Percentiles rank a stretch among this genome's conserved stretches.
phyloP scores from a whole-genome alignment of 2,329 filamentous ascomycete genomes.

The Epichloe brachyelytri region DNA sequence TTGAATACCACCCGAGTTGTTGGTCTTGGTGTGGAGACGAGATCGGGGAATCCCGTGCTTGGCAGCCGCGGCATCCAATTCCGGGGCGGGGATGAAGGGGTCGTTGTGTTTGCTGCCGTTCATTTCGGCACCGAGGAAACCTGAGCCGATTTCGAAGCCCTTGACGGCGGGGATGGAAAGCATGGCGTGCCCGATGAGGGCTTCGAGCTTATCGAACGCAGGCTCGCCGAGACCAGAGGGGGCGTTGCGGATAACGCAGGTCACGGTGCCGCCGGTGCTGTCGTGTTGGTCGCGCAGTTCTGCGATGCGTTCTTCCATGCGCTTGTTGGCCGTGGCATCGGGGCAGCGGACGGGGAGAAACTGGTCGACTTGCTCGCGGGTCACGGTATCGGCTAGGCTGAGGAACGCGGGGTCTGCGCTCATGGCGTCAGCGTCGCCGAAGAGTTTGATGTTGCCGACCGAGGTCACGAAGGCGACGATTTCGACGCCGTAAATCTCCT shows the following conservation, averaged over 20 bases:
- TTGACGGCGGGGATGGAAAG: slow-evolving; percentile 90
- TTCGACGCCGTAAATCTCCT: slow-evolving; percentile 68
- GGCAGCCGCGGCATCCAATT: slow-evolving; percentile 31
- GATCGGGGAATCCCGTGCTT: slow-evolving; percentile 37
- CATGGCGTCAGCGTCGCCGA: slow-evolving; percentile 28
- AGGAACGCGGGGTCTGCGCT: slow-evolving; percentile 71
- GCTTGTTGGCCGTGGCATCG: slow-evolving; percentile 44
- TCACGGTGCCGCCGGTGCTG: slow-evolving; percentile 89
- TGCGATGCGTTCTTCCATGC: slow-evolving; percentile 71
- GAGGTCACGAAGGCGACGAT: slow-evolving; percentile 85
- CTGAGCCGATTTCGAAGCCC: slow-evolving; percentile 89
- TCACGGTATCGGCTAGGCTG: slow-evolving; percentile 56
- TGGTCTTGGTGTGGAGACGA: slow-evolving; percentile 73
- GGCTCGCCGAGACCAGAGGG: slow-evolving; percentile 85
- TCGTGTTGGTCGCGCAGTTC: slow-evolving; percentile 67
- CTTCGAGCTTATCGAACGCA: slow-evolving; percentile 91
- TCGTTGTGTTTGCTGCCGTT: slow-evolving; percentile 90
- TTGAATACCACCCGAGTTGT: slow-evolving; percentile 90
- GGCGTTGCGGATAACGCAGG: slow-evolving; percentile 79
- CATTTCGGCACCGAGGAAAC: slow-evolving; percentile 76
- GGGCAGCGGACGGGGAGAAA: slow-evolving; percentile 85
- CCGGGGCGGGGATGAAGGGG: slow-evolving; percentile 31
- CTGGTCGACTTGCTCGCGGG: slow-evolving; percentile 64
- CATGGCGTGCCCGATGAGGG: slow-evolving; percentile 84
- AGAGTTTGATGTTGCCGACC: slow-evolving; percentile 47